Conservation (phyloP, 2,329 filamentous ascomycete species). For the Triangularia verruculosa region DNA sequence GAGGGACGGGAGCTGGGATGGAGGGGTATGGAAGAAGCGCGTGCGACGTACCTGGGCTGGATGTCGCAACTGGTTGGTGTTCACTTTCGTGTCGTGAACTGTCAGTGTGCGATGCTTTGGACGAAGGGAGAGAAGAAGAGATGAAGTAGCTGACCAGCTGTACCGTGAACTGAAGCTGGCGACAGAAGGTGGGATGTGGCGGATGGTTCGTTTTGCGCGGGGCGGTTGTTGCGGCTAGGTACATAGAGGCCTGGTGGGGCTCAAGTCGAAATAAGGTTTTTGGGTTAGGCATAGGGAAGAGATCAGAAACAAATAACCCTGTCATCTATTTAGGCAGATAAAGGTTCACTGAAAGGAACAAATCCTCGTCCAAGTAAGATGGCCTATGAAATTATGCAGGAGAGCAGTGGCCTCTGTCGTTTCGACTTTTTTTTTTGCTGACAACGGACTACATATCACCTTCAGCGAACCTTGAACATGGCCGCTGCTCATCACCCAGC, state of each 20-base stretch:
- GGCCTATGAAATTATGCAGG: too few relatives aligned
- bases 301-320: neutral
- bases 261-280: constrained; percentile 1
- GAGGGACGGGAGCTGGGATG: neutral
- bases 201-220: neutral
- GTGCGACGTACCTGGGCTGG: neutral
- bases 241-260: neutral
- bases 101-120: neutral
- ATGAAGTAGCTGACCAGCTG: neutral
- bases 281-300: neutral
- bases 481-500: too few relatives aligned
- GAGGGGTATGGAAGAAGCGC: constrained; percentile 1
- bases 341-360: neutral
- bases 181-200: constrained; percentile 3
- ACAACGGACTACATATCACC: too few relatives aligned
- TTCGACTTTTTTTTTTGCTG: too few relatives aligned
- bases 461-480: too few relatives aligned
- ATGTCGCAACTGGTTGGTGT: neutral
- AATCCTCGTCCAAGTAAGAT: too few relatives aligned
- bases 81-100: neutral
- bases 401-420: too few relatives aligned
- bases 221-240: constrained; percentile 1
- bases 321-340: neutral
- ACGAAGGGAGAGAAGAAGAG: neutral
- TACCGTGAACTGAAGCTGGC: neutral